Percentiles rank a stretch among this genome's conserved stretches.
Conservation (phyloP, 1,284 basidiomycete genomes). For the Leccinum pallidistipes region DNA sequence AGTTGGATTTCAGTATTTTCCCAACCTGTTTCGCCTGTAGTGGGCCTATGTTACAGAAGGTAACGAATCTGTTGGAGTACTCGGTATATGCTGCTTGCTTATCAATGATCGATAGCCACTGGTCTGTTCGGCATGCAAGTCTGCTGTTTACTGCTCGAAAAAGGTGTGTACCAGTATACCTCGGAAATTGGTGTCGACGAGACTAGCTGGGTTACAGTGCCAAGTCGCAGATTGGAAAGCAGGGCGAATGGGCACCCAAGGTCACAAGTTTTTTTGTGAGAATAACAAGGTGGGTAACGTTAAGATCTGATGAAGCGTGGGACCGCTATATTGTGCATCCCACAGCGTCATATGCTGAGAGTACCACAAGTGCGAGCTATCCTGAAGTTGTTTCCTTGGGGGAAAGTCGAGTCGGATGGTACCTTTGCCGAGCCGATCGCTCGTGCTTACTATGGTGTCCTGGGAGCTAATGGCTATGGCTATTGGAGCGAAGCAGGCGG, state of each 20-base stretch:
- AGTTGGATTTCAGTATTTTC: slow-evolving; percentile 29
- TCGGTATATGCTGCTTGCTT: background rate
- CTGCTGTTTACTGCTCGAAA: slow-evolving; percentile 34
- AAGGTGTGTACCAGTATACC: slow-evolving; percentile 14
- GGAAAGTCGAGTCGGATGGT: slow-evolving; percentile 41
- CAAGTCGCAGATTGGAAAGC: slow-evolving; percentile 34
- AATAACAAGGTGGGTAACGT: slow-evolving; percentile 36
- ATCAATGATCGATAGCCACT: slow-evolving; percentile 19
- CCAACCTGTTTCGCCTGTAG: slow-evolving; percentile 27
- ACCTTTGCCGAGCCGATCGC: slow-evolving; percentile 37
- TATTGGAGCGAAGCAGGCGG: slow-evolving; percentile 42
- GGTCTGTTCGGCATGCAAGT: slow-evolving; percentile 33
- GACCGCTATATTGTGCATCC: background rate
- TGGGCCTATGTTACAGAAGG: slow-evolving; percentile 22
- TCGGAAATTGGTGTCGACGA: background rate
- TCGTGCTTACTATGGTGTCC: slow-evolving; percentile 40
- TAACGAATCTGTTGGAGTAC: slow-evolving; percentile 3
- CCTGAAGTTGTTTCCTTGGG: slow-evolving; percentile 41
- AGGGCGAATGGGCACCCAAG: slow-evolving; percentile 30
- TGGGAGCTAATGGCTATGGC: slow-evolving; percentile 38
- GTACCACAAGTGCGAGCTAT: slow-evolving; percentile 32
- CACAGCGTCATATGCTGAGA: slow-evolving; percentile 40
- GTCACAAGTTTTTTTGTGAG: slow-evolving; percentile 38
- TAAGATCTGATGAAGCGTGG: background rate
- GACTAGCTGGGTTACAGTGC: slow-evolving; percentile 21